phyloP scores from a whole-genome alignment of 768 basidiomycete genomes.

The Cytidiella melzeri region DNA sequence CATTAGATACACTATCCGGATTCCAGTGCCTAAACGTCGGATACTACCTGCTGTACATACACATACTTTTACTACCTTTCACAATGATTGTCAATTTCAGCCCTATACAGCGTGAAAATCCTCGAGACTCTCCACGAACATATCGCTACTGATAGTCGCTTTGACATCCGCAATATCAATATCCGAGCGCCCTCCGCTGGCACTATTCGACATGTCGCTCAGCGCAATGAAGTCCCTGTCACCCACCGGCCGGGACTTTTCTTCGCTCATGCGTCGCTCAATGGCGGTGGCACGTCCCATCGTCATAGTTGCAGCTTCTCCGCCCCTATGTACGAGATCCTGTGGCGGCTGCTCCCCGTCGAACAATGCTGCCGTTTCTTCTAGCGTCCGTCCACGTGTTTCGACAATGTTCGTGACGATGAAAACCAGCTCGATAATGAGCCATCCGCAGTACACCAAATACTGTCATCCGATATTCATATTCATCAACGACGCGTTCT shows the following conservation, averaged over 20 bases:
- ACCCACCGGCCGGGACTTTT: not conserved
- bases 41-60: constrained; percentile 6
- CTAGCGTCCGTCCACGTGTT: constrained; percentile 57
- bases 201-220: not conserved
- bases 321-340: constrained; percentile 40
- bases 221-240: constrained; percentile 11
- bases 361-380: constrained; percentile 69
- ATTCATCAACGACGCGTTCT: constrained; percentile 10
- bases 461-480: constrained; percentile 29
- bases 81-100: too few relatives aligned
- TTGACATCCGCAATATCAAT: too few relatives aligned
- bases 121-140: not conserved
- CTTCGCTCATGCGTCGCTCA: not conserved
- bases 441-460: constrained; percentile 59
- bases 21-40: too few relatives aligned
- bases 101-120: not conserved
- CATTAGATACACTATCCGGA: too few relatives aligned
- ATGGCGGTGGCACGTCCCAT: constrained; percentile 6
- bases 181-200: constrained; percentile 4
- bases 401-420: constrained; percentile 51
- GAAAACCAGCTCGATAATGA: constrained; percentile 55
- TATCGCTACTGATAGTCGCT: too few relatives aligned
- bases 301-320: constrained; percentile 40
- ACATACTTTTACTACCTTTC: not conserved
- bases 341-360: constrained; percentile 47